Conservation (phyloP, 306 rosid species). For the Glycyrrhiza uralensis region DNA sequence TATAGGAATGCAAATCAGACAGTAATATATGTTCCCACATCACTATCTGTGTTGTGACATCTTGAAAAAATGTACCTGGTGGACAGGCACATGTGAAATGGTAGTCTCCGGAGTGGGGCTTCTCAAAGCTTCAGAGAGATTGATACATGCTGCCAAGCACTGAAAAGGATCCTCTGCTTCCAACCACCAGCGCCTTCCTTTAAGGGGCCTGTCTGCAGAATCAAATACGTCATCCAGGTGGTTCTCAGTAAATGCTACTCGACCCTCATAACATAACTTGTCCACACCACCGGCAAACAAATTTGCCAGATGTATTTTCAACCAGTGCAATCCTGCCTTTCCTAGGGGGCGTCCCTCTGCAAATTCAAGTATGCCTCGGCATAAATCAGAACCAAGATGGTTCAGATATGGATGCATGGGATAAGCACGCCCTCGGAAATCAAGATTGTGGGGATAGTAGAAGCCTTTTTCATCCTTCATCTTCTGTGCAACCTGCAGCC, state of each 20-base stretch:
- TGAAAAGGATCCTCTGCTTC: conserved; percentile 98
- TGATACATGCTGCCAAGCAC: conserved; percentile 84
- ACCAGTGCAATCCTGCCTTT: conserved; percentile 83
- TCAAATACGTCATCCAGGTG: conserved; percentile 75
- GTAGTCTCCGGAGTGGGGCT: conserved; percentile 83
- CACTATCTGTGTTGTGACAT: background rate
- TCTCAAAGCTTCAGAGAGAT: conserved; percentile 85
- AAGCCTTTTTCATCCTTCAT: conserved; percentile 95
- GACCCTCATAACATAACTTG: conserved; percentile 69
- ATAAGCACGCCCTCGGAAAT: conserved; percentile 97
- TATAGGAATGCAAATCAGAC: conserved; percentile 10
- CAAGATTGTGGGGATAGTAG: conserved; percentile 96
- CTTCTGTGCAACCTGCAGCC: conserved; percentile 78
- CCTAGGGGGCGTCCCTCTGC: conserved; percentile 88
- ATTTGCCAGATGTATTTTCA: conserved; percentile 96
- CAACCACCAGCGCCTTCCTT: conserved; percentile 94
- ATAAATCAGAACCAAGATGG: conserved; percentile 96
- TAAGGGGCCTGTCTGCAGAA: conserved; percentile 85
- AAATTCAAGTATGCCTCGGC: conserved; percentile 93
- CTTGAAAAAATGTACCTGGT: conserved; percentile 78
- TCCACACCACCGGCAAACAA: conserved; percentile 90
- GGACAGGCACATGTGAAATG: conserved; percentile 81
- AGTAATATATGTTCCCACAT: background rate
- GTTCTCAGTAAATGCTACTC: conserved; percentile 66
- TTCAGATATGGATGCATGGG: conserved; percentile 96